Evolutionary conservation across 345 rosid species (phyloP), one percentile per base, ranked within the genome.

Genomic region (Eucalyptus brandiana): DNA sequence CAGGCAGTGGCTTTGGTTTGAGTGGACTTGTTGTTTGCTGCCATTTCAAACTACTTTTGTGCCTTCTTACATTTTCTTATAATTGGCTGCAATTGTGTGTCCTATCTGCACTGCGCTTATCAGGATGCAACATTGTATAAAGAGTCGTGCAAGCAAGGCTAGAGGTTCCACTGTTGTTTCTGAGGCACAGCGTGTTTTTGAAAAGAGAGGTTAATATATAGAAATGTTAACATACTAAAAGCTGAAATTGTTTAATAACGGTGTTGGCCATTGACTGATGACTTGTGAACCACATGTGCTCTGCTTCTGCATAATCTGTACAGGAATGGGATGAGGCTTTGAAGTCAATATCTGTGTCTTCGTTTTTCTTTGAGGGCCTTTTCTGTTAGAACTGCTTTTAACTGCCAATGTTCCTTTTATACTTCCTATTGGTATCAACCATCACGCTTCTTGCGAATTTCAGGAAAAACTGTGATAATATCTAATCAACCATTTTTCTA

Each of bases 401-500:
- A 86, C 76, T 72, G 56, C 26, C 17, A 17, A 65, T 69, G 12
- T 44, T 32, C 34, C 40, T 51, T 67, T 49, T 40, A 23, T 48
- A 26, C 50, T 51, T 28, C 30, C 51, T 49, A 9, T 81, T 72
- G 86, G 21, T 40, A 42, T 90, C 69, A 85, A 51, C 90, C 30
- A 65, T 30, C 24, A 60, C 37, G 23, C 28, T 69, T 87, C n/a
- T 42, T 45, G 65, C 49, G 13, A 87, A 69, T 80, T 88, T 91
- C 97, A 97, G 99, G 99, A 91, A 96, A 94, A 93, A 91, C 96
- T 1, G 92, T 98, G 72, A 98, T 98, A 91, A 89, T 98, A 92
- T 98, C 99, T 91, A 97, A 94, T 91, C 99, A 98, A 94, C 99
- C 99, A 87, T 97, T 91, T 89, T 98, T 97, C 88, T 96, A 98